Base-by-base conservation (phyloP, 2,329 filamentous ascomycete species). In the Colletotrichum destructivum region DNA sequence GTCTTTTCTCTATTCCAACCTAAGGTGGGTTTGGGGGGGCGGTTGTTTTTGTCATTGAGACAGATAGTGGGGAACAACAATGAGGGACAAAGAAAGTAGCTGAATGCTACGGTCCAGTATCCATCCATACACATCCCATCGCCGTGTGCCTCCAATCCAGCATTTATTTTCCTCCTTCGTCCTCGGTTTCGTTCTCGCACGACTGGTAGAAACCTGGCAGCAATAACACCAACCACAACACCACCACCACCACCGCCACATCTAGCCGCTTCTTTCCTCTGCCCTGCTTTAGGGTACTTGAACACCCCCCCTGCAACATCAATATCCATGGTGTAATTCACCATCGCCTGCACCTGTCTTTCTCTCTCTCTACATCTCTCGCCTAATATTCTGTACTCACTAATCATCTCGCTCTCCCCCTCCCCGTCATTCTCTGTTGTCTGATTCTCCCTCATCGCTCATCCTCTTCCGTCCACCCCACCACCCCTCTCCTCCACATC, bases 111-210 rank as follows among this genome's bases (percentile, higher is more conserved):
- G 15, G n/a, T 55, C 52, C 31, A 9, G 35, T 38, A 51, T 31
- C 3, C 44, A 38, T 15, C 44, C 42, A 60, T n/a, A 16, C 31
- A 31, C 38, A 18, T 59, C 38, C 38, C n/a, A 35, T 56, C 18
- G 21, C 31, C 21, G 31, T 4, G 12, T 55, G 26, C 31, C 51
- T 35, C 23, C 42, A 35, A 54, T 13, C 54, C 54, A 46, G 47
- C 38, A 40, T 49, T 21, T 38, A 31, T 62, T 16, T 42, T 13
- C 46, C 8, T 15, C 42, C 26, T 70, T 56, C 46, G 4, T 26
- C 52, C 26, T 70, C 63, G 56, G 21, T 62, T 47, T 71, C 68
- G 56, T 52, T 61, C 55, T 67, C 63, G 56, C 62, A 64, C 68
- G 35, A 55, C 51, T 23, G 46, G 60, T 56, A 49, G 46, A 62